Conservation (phyloP, 495 filamentous ascomycete species). For the Penicillium pulvis region DNA sequence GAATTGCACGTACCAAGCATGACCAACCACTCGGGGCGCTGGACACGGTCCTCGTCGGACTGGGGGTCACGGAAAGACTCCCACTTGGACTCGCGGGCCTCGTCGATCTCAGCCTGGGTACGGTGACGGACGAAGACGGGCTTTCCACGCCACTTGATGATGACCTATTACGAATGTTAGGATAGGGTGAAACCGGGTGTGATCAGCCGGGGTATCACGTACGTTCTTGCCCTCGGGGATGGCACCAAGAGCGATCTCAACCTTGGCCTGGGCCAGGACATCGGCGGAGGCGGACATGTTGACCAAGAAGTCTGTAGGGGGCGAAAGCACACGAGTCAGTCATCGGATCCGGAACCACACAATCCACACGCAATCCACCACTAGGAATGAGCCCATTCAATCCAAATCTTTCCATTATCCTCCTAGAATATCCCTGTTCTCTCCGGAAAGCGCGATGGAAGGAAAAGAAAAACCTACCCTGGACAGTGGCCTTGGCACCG, state of each 20-base stretch:
- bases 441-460: constrained; percentile 7
- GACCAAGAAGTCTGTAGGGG: constrained; percentile 86
- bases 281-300: constrained; percentile 99
- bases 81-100: constrained; percentile 78
- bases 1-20: constrained; percentile 98
- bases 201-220: constrained; percentile 37
- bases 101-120: constrained; percentile 80
- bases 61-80: constrained; percentile 86
- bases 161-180: constrained; percentile 61
- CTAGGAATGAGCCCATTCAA: constrained; percentile 4
- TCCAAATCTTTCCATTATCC: constrained; percentile 5
- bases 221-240: constrained; percentile 99
- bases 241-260: constrained; percentile 87
- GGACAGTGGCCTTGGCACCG: constrained; percentile 94
- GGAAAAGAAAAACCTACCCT: constrained; percentile 66
- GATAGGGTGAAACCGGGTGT: constrained; percentile 5
- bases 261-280: constrained; percentile 98
- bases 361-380: constrained; percentile 4
- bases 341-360: constrained; percentile 4
- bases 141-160: constrained; percentile 99
- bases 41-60: constrained; percentile 84
- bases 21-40: constrained; percentile 98
- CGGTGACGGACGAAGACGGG: constrained; percentile 99
- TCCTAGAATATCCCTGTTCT: constrained; percentile 5
- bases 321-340: constrained; percentile 25